Percentiles rank a stretch among this genome's conserved stretches.
phyloP scores from a whole-genome alignment of 208 protist genomes.

The Trypanosoma caninum region DNA sequence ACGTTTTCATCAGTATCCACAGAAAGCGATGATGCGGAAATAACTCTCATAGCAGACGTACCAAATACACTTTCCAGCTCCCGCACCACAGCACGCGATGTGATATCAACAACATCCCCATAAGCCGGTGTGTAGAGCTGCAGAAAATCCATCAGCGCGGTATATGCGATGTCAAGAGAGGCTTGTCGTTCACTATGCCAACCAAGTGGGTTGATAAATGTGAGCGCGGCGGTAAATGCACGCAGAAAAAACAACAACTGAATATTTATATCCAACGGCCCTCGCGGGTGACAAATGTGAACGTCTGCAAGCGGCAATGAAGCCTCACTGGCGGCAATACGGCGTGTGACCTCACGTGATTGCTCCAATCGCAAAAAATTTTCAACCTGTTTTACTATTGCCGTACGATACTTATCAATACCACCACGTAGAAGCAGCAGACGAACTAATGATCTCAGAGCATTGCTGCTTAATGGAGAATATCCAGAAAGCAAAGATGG shows the following conservation, averaged over 20 bases:
- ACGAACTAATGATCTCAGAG: slow-evolving; percentile 14
- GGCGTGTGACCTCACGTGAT: slow-evolving; percentile 11
- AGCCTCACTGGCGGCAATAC: slow-evolving; percentile 1
- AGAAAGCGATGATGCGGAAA: slow-evolving; percentile 1
- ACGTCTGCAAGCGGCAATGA: slow-evolving; percentile 1
- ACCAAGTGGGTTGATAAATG: slow-evolving; percentile 28
- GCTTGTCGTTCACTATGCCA: slow-evolving; percentile 31
- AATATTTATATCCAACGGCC: slow-evolving; percentile 11
- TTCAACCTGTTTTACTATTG: slow-evolving; percentile 25
- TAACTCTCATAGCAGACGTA: background rate
- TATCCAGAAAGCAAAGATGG: slow-evolving; percentile 23
- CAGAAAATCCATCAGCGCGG: slow-evolving; percentile 29
- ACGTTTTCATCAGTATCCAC: no score
- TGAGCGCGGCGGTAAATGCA: slow-evolving; percentile 10
- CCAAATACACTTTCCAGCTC: slow-evolving; percentile 26
- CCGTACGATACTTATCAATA: slow-evolving; percentile 22
- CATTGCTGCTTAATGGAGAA: slow-evolving; percentile 11
- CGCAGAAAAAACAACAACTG: slow-evolving; percentile 39
- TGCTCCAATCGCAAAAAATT: slow-evolving; percentile 20
- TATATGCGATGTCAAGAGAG: slow-evolving; percentile 27
- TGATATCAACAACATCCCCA: slow-evolving; percentile 8
- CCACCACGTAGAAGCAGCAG: slow-evolving; percentile 29
- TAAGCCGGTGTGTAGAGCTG: background rate
- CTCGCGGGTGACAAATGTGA: slow-evolving; percentile 1
- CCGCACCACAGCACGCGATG: slow-evolving; percentile 1